Conservation (phyloP, 169 alveolate genomes). For the Babesia ovis region DNA sequence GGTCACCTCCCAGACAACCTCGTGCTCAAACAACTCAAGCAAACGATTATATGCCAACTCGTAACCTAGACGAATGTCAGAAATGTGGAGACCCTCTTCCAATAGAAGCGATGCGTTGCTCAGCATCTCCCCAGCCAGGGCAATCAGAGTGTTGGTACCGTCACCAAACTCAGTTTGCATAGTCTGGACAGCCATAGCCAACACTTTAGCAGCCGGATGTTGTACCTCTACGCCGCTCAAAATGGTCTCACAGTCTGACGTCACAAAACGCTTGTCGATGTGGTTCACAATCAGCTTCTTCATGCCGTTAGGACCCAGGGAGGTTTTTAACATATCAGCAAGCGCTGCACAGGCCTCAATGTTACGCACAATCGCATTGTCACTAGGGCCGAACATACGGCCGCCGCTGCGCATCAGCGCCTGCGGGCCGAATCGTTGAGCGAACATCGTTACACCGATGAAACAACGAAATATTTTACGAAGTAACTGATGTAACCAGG, state of each 20-base stretch:
- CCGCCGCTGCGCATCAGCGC: constrained; percentile 86
- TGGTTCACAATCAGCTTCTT: constrained; percentile 96
- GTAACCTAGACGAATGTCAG: constrained; percentile 95
- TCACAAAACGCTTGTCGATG: constrained; percentile 93
- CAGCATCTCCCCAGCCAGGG: constrained; percentile 96
- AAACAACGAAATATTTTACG: constrained; percentile 4
- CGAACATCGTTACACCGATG: constrained; percentile 52
- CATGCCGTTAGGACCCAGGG: constrained; percentile 97
- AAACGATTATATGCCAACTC: constrained; percentile 92
- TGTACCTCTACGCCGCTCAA: constrained; percentile 96
- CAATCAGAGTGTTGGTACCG: constrained; percentile 95
- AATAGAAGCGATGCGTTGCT: constrained; percentile 84
- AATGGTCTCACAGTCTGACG: constrained; percentile 96
- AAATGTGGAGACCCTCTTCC: constrained; percentile 93
- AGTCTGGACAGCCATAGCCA: constrained; percentile 96
- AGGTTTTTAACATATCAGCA: constrained; percentile 91
- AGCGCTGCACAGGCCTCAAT: constrained; percentile 93
- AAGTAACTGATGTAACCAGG: neutral
- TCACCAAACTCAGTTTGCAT: constrained; percentile 97
- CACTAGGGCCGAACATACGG: constrained; percentile 88
- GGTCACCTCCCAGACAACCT: constrained; percentile 62
- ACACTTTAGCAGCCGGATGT: constrained; percentile 99
- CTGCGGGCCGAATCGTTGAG: constrained; percentile 68
- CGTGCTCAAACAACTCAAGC: constrained; percentile 80
- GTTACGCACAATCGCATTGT: constrained; percentile 90